Evolutionary conservation across 768 basidiomycete genomes (phyloP).

Genomic region (Russula ochroleuca): DNA sequence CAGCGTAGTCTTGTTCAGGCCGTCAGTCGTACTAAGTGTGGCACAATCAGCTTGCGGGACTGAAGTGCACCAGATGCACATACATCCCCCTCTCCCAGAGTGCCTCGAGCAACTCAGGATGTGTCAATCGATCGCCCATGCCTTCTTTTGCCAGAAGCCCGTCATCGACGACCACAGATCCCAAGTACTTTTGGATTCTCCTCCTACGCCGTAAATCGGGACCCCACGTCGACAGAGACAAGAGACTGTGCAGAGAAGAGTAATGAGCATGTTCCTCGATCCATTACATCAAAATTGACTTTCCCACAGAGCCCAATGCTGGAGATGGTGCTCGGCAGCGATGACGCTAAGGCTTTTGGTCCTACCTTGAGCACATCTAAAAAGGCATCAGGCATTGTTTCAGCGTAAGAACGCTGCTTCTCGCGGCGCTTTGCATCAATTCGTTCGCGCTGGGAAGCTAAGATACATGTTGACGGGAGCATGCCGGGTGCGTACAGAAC

Average conservation of each 20-base stretch:
- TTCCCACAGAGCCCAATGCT: conserved; percentile 54
- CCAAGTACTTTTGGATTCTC: conserved; percentile 40
- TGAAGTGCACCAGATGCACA: conserved; percentile 32
- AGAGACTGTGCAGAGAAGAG: conserved; percentile 30
- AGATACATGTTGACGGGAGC: conserved; percentile 82
- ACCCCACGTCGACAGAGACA: conserved; percentile 41
- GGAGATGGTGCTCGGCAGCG: conserved; percentile 30
- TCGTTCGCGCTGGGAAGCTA: conserved; percentile 74
- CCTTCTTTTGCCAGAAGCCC: conserved; percentile 51
- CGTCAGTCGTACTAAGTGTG: conserved; percentile 31
- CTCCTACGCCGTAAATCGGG: conserved; percentile 34
- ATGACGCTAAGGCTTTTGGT: conserved; percentile 34
- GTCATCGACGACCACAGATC: conserved; percentile 51
- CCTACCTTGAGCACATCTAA: conserved; percentile 34
- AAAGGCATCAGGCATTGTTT: conserved; percentile 27
- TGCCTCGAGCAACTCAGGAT: conserved; percentile 57
- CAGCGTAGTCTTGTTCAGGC: conserved; percentile 42
- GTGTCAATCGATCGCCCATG: conserved; percentile 42
- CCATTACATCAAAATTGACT: conserved; percentile 29
- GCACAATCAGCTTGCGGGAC: background rate
- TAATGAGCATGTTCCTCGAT: background rate
- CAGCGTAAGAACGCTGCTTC: conserved; percentile 35
- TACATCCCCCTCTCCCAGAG: conserved; percentile 77
- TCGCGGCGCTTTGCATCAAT: conserved; percentile 50
- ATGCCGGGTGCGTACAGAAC: conserved; percentile 81